phyloP scores from a whole-genome alignment of 164 flowering plant genomes.

The grape (Vitis vinifera) region DNA sequence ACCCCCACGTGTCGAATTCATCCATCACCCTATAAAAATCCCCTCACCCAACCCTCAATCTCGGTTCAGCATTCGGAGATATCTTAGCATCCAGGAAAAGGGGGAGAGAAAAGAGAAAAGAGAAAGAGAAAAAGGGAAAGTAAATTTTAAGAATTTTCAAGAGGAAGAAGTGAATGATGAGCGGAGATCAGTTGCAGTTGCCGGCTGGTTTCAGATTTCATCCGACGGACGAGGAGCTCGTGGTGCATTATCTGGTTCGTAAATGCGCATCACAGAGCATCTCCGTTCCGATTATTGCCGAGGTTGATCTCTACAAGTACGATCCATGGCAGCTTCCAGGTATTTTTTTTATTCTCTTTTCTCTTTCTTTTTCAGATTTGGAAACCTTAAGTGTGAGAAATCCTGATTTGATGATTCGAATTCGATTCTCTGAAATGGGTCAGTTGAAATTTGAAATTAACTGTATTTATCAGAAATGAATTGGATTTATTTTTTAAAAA shows the following conservation, averaged over 20 bases:
- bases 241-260: slow-evolving; percentile 49
- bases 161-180: slow-evolving; percentile 12
- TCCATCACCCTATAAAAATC: slow-evolving; percentile 3
- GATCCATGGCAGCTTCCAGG: slow-evolving; percentile 74
- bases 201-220: slow-evolving; percentile 76
- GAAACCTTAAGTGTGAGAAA: background rate
- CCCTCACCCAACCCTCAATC: background rate
- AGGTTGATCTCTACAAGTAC: slow-evolving; percentile 66
- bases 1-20: slow-evolving; percentile 1
- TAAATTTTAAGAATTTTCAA: background rate
- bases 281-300: slow-evolving; percentile 61
- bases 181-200: slow-evolving; percentile 27
- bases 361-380: background rate
- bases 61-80: background rate
- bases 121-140: background rate
- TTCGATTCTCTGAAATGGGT: too few species aligned
- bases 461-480: too few species aligned
- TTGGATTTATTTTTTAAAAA: too few species aligned
- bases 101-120: background rate
- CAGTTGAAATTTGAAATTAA: too few species aligned
- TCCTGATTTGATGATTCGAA: background rate
- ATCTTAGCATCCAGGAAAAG: background rate
- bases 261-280: slow-evolving; percentile 45
- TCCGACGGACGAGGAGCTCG: slow-evolving; percentile 75
- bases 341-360: slow-evolving; percentile 6